phyloP scores from a whole-genome alignment of 2,329 filamentous ascomycete species.

The Didymella pinodella region DNA sequence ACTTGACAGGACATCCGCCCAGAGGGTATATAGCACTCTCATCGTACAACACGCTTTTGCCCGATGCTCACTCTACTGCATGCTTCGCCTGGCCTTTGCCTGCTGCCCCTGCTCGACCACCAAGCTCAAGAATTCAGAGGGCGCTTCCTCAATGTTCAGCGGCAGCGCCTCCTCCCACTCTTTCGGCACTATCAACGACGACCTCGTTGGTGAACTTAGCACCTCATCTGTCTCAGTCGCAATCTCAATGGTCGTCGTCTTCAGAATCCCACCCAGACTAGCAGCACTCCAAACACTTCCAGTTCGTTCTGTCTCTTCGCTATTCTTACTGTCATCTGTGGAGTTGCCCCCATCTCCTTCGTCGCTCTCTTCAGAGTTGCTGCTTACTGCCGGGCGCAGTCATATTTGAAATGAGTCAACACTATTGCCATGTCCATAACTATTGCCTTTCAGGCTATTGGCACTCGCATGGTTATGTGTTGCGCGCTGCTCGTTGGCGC shows the following conservation, averaged over 20 bases:
- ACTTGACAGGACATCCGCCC: constrained; percentile 7
- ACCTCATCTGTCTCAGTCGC: not conserved
- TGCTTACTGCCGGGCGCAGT: constrained; percentile 7
- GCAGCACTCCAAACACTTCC: constrained; percentile 1
- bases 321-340: constrained; percentile 8
- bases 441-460: constrained; percentile 6
- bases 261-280: constrained; percentile 8
- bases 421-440: constrained; percentile 5
- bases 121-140: not conserved
- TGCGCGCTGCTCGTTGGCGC: constrained; percentile 5
- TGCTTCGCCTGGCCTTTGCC: not conserved
- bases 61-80: not conserved
- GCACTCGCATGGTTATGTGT: not conserved
- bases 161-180: constrained; percentile 5
- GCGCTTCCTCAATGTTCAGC: not conserved
- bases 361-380: constrained; percentile 7
- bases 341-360: not conserved
- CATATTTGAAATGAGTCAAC: constrained; percentile 19
- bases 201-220: not conserved
- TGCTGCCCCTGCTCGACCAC: constrained; percentile 10
- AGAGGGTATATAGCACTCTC: constrained; percentile 27
- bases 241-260: constrained; percentile 14
- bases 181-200: not conserved
- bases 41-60: constrained; percentile 4
- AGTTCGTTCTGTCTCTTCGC: not conserved